Conservation (phyloP, 768 basidiomycete genomes). For the Boletus subparvulus region DNA sequence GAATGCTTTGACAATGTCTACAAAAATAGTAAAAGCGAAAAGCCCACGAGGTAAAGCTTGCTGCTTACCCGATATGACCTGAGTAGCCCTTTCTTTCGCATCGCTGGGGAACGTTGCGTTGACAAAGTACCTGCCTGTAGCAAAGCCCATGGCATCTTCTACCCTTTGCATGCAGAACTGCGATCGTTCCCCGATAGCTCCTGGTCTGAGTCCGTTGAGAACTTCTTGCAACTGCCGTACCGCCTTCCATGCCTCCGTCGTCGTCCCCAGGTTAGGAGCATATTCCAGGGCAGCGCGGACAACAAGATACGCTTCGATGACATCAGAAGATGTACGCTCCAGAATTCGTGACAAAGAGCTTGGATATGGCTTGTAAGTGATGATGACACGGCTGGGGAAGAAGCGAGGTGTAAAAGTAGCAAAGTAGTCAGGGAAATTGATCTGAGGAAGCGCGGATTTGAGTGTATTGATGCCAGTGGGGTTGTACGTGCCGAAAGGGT, state of each 20-base stretch:
- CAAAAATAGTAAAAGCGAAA: slow-evolving; percentile 17
- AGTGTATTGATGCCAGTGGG: slow-evolving; percentile 71
- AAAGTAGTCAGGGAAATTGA: slow-evolving; percentile 85
- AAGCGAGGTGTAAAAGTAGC: slow-evolving; percentile 77
- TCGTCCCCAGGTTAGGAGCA: slow-evolving; percentile 68
- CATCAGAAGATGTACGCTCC: slow-evolving; percentile 60
- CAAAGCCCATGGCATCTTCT: slow-evolving; percentile 79
- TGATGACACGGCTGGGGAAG: slow-evolving; percentile 73
- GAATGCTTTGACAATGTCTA: slow-evolving; percentile 82
- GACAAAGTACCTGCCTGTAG: slow-evolving; percentile 87
- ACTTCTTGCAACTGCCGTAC: slow-evolving; percentile 67
- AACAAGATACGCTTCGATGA: slow-evolving; percentile 86
- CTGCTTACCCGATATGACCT: slow-evolving; percentile 70
- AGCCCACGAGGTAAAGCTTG: neutral
- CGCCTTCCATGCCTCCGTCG: slow-evolving; percentile 78
- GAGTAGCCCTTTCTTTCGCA: slow-evolving; percentile 76
- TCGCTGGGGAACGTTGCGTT: slow-evolving; percentile 77
- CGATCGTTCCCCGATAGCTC: slow-evolving; percentile 76
- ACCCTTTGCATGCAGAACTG: slow-evolving; percentile 80
- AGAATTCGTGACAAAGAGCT: slow-evolving; percentile 67
- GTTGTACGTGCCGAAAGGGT: slow-evolving; percentile 89
- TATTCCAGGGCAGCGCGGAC: slow-evolving; percentile 69
- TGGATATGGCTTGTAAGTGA: slow-evolving; percentile 81
- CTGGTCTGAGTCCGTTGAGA: slow-evolving; percentile 83
- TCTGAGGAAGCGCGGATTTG: slow-evolving; percentile 64